Evolutionary conservation across 495 filamentous ascomycete genomes (phyloP).

Genomic region (Penicillium waksmanii): DNA sequence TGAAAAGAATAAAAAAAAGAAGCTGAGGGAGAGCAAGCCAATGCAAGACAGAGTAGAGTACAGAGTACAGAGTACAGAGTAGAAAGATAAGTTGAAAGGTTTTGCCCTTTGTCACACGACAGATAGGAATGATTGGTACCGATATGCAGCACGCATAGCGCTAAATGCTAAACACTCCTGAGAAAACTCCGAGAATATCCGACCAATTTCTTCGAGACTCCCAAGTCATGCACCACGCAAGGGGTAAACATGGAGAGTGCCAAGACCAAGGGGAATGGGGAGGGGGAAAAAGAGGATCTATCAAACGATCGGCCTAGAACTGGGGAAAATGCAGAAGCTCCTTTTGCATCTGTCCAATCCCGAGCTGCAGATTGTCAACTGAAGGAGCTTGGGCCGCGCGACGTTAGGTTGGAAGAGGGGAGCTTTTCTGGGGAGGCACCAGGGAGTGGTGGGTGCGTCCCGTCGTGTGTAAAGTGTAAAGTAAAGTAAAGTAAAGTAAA

Average conservation of each 20-base stretch:
- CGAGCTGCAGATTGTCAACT: slow-evolving; percentile 16
- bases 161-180: slow-evolving; percentile 8
- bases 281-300: not conserved
- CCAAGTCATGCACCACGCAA: slow-evolving; percentile 14
- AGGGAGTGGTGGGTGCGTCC: slow-evolving; percentile 14
- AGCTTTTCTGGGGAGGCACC: slow-evolving; percentile 1
- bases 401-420: slow-evolving; percentile 6
- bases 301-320: not conserved
- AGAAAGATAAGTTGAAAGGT: not conserved
- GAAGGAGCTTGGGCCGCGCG: slow-evolving; percentile 26
- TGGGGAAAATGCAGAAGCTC: slow-evolving; percentile 1
- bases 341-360: slow-evolving; percentile 10
- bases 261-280: not conserved
- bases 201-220: slow-evolving; percentile 3
- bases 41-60: not conserved
- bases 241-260: slow-evolving; percentile 9
- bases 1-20: not conserved
- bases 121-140: slow-evolving; percentile 17
- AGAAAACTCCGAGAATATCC: slow-evolving; percentile 8
- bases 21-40: not conserved
- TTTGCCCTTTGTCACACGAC: slow-evolving; percentile 19
- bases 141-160: slow-evolving; percentile 25
- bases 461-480: not conserved
- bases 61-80: not conserved
- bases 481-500: not conserved